Evolutionary conservation across 257 asterid species (phyloP), one percentile per base, ranked within the genome.

Genomic region (Knoxia roxburghii): DNA sequence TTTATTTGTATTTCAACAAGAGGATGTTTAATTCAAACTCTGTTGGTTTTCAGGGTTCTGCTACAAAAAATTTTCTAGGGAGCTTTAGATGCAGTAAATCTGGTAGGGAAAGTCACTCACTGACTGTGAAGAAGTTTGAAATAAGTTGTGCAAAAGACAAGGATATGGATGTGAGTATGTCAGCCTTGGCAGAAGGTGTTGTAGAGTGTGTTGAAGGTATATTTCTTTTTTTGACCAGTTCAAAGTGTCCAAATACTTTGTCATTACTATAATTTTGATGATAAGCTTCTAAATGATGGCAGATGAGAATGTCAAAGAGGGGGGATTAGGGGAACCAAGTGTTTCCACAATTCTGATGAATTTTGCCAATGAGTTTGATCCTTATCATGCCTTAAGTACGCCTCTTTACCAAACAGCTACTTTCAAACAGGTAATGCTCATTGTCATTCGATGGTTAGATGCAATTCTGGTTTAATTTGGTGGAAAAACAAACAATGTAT

Each of bases 341-440:
- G 85, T 94, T 72, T 84, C 97, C 54, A 94, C 99, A 7, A 59
- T 87, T 72, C 79, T 94, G 91, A 79, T 94, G 96, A 88, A 90
- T 75, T 94, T 94, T 68, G 52, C 78, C 63, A 87, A 85, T 46
- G 95, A 90, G 13, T 90, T 90, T 74, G 99, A 94, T 81, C 96
- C 96, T 69, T 94, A 87, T 40, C 89, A 68, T 15, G 96, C 97
- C 32, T 33, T 84, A 60, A 94, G 96, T 80, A 94, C 97, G 2
- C 99, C 99, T 72, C 86, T 94, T 17, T 94, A 94, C 77, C 99
- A 90, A 80, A 94, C 99, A 67, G 93, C 99, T 70, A 94, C 99
- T 62, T 94, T 94, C 86, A 94, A 88, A 84, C 99, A 94, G 90
- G 99, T 94, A 75, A 64, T 65, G 55, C 48, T 68, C 14, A 15